Evolutionary conservation across 345 rosid species (phyloP).

Genomic region (Turritis glabra): DNA sequence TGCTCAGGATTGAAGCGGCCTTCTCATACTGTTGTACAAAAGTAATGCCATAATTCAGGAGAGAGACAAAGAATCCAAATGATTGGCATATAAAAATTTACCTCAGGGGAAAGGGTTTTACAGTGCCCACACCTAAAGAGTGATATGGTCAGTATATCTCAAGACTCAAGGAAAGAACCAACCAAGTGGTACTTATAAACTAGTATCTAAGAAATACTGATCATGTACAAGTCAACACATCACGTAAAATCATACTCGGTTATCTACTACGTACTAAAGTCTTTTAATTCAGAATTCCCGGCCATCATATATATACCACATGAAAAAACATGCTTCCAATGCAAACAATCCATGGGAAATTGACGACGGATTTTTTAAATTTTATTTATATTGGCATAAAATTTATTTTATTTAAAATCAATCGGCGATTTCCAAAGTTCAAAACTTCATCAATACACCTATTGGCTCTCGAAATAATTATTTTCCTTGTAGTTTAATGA

Average conservation of each 20-base stretch:
- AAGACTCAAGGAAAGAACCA: not conserved
- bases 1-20: not conserved
- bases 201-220: no score
- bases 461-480: no score
- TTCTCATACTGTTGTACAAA: not conserved
- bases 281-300: no score
- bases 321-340: no score
- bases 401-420: no score
- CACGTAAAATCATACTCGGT: not conserved
- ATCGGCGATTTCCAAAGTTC: no score
- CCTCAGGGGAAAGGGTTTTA: not conserved
- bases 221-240: not conserved
- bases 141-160: not conserved
- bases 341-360: no score
- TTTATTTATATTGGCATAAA: no score
- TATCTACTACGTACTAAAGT: not conserved
- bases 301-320: no score
- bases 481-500: no score
- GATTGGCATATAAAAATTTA: not conserved
- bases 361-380: no score
- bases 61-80: not conserved
- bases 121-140: not conserved
- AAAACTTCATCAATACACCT: no score
- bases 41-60: not conserved
- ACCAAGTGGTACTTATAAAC: not conserved